Base-by-base conservation (phyloP, 306 rosid genomes). In the Lablab purpureus region DNA sequence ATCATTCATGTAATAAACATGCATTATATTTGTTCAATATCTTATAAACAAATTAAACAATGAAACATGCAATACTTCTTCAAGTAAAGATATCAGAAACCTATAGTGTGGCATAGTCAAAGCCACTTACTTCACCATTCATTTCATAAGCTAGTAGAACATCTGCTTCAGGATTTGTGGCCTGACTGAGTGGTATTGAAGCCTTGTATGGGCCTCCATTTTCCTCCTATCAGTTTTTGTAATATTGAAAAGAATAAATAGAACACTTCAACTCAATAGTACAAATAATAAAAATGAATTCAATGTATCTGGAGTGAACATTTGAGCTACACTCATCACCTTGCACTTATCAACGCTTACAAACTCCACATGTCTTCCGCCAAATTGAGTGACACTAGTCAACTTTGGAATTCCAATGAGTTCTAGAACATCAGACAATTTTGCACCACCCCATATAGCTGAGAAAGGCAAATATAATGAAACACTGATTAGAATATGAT, bases 151-250 rank as follows among this genome's bases (percentile, higher is more conserved):
- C 98, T 81, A 95, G 94, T 37, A 95, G 85, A 83, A 92, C 99
- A 85, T 92, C 98, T 77, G 99, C 98, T 67, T 85, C 91, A 14
- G 97, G 98, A 75, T 87, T 92, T 73, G 99, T 84, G 55, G 99
- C 99, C 85, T 92, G 97, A 81, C 71, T 85, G 19, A 95, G 90
- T 55, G 99, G 98, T 85, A 95, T 93, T 40, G 98, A 95, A 78
- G 96, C 98, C 89, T 91, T 92, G 85, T 95, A 95, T 27, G 99
- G 99, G 17, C 99, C 99, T 82, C 98, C 98, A 28, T 89, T 92
- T 83, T 95, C 99, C 85, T 95, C 98, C 98, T 92, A 82, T n/a
- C 71, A 30, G 18, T 6, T 45, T 43, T 65, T 68, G 32, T 56
- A 71, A 50, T 70, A 60, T 76, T 55, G 13, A 66, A 73, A 86